These are phyloP conservation scores for Aspergillus cristatus DNA, from an alignment of 495 filamentous ascomycete genomes.

Conservation along the genomic window DNA sequence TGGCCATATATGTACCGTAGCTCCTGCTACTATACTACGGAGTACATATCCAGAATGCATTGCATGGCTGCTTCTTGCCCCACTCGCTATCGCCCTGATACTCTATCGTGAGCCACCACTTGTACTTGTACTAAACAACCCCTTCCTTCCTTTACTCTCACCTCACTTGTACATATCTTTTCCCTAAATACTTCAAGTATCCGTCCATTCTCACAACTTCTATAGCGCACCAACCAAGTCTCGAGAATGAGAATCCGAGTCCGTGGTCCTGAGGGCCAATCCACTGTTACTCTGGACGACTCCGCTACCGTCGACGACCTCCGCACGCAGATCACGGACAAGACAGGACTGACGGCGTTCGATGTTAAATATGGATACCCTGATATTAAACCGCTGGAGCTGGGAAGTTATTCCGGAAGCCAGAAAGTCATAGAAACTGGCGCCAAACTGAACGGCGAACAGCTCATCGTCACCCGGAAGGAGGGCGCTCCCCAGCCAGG, in stretches of 20 bases:
- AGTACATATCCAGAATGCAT: no score
- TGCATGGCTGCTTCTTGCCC: neutral
- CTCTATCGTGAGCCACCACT: conserved; percentile 1
- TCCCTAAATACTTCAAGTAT: neutral
- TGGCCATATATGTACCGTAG: no score
- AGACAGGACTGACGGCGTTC: conserved; percentile 44
- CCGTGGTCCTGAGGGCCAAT: conserved; percentile 52
- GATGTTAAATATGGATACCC: conserved; percentile 87
- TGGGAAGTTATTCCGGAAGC: conserved; percentile 38
- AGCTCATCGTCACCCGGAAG: conserved; percentile 56
- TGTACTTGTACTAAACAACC: neutral
- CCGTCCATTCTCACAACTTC: no score
- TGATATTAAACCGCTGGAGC: conserved; percentile 52
- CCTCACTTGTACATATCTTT: neutral
- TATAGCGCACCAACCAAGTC: no score
- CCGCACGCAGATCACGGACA: conserved; percentile 41
- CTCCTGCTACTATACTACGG: no score
- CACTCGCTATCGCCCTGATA: conserved; percentile 6
- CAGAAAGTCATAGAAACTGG: conserved; percentile 45
- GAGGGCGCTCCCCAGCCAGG: conserved; percentile 13
- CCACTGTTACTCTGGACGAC: conserved; percentile 55
- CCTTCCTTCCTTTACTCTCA: neutral
- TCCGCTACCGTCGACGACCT: conserved; percentile 58
- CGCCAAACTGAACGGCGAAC: conserved; percentile 72
- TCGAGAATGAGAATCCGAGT: conserved; percentile 51